Evolutionary conservation across 345 rosid species (phyloP).

Genomic region (Euclidium syriacum): DNA sequence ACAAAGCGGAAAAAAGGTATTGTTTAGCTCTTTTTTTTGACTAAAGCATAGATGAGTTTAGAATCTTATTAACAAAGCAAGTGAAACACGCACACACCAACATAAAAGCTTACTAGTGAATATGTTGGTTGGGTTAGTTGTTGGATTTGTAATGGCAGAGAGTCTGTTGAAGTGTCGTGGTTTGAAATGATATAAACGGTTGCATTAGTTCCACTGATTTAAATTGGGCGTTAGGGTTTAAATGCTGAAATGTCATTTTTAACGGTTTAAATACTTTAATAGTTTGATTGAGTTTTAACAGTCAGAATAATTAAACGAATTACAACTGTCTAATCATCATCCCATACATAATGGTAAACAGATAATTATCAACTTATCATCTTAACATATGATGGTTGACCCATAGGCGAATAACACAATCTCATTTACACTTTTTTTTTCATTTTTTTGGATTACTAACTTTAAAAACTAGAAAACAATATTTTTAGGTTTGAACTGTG

Average conservation of each 20-base stretch:
- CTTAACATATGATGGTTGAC: conserved; percentile 12
- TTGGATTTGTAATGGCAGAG: conserved; percentile 18
- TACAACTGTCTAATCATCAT: neutral
- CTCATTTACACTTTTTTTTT: too few relatives aligned
- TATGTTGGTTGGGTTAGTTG: conserved; percentile 21
- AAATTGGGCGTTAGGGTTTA: conserved; percentile 13
- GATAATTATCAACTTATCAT: neutral
- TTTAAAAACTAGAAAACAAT: too few relatives aligned
- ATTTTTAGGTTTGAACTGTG: too few relatives aligned
- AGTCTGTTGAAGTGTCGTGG: conserved; percentile 27
- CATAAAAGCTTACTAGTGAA: too few relatives aligned
- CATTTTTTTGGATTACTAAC: too few relatives aligned
- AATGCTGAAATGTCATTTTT: conserved; percentile 22
- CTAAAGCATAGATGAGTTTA: conserved; percentile 1
- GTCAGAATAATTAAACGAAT: neutral
- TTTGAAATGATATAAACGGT: conserved; percentile 27
- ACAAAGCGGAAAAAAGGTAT: conserved; percentile 17
- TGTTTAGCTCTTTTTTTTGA: conserved; percentile 23
- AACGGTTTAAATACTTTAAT: neutral
- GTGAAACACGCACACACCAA: too few relatives aligned
- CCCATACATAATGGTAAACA: conserved; percentile 6
- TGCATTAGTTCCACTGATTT: conserved; percentile 20
- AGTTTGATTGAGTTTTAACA: neutral
- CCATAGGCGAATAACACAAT: neutral
- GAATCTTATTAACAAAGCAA: neutral